phyloP scores from a whole-genome alignment of 1,284 basidiomycete species.

The Microbotryum lychnidis-dioicae region DNA sequence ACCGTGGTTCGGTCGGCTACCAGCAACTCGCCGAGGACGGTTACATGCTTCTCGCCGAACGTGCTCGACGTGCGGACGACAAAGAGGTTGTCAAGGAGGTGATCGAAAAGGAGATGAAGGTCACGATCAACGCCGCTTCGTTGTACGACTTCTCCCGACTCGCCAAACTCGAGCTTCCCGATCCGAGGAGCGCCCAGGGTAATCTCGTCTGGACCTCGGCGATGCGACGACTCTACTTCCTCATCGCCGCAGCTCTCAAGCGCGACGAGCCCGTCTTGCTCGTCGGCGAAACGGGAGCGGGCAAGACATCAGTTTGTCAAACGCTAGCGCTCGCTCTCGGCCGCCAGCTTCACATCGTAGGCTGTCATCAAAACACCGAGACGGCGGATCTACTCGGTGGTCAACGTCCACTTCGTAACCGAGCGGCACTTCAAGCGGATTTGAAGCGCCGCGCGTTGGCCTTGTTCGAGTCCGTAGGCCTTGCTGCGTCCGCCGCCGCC shows the following conservation, averaged over 20 bases:
- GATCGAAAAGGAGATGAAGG: conserved; percentile 82
- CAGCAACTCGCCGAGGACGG: conserved; percentile 92
- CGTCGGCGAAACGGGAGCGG: conserved; percentile 96
- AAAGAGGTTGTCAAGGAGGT: conserved; percentile 83
- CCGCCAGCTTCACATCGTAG: conserved; percentile 65
- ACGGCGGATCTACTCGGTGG: conserved; percentile 94
- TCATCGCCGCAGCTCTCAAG: conserved; percentile 72
- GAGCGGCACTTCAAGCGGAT: conserved; percentile 45
- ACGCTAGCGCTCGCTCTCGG: conserved; percentile 63
- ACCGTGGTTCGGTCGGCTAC: conserved; percentile 69
- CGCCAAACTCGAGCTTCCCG: conserved; percentile 51
- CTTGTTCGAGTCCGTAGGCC: conserved; percentile 25
- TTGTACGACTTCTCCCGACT: conserved; percentile 55
- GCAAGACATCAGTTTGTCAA: conserved; percentile 96
- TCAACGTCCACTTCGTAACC: conserved; percentile 84
- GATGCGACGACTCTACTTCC: conserved; percentile 80
- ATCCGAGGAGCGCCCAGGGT: conserved; percentile 47
- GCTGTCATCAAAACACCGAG: conserved; percentile 99
- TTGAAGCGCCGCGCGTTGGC: conserved; percentile 37
- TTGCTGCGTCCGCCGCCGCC: not conserved
- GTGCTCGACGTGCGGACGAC: conserved; percentile 76
- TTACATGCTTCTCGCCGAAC: conserved; percentile 94
- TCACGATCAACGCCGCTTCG: conserved; percentile 62
- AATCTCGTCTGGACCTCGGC: conserved; percentile 82
- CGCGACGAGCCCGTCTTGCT: conserved; percentile 93